Base-by-base conservation (phyloP, 2,329 filamentous ascomycete genomes). In the Cordyceps farinosa region DNA sequence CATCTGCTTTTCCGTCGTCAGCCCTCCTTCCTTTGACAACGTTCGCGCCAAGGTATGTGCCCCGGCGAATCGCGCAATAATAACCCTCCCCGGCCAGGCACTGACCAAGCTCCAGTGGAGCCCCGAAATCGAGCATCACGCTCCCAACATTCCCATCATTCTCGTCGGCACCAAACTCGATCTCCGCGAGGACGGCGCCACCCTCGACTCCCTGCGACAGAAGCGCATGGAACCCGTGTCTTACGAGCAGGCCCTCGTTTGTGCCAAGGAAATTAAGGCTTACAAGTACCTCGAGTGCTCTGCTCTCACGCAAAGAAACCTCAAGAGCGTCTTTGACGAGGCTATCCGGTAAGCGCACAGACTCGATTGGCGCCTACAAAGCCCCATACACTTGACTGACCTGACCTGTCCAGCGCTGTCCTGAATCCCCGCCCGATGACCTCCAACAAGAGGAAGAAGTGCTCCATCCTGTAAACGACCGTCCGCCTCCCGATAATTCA, bases 281-380 rank as follows among this genome's bases (percentile, higher is more conserved):
- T 91, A 95, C 80, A 98, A 97, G 80, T 99, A 99, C 79, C 85
- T 98, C 48, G 95, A 99, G 80, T 99, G 95, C 80, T 98, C 95
- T 59, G 95, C 95, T 54, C 82, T 99, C 69, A 99, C 95, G 44
- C 95, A 98, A 82, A 85, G 94, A 73, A 97, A 97, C 77, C 79
- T 99, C 70, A 99, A 99, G 88, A 96, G 92, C 72, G 95, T 99
- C 55, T 99, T 99, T 74, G 95, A 99, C 74, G 94, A 97, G 79
- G 95, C 95, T 40, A 99, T 99, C 74, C 89, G 95, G 95, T 98
- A 80, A 70, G 89, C 79, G 30, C 10, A 27, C 52, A 67, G 66
- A 68, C 62, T 66, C 3, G 3, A 6, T 30, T 34, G n/a, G 2
- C 11, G 13, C 34, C n/a, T 22, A 3, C 15, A 32, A 30, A 36